phyloP scores from a whole-genome alignment of 306 rosid species.

The Prunus davidiana region DNA sequence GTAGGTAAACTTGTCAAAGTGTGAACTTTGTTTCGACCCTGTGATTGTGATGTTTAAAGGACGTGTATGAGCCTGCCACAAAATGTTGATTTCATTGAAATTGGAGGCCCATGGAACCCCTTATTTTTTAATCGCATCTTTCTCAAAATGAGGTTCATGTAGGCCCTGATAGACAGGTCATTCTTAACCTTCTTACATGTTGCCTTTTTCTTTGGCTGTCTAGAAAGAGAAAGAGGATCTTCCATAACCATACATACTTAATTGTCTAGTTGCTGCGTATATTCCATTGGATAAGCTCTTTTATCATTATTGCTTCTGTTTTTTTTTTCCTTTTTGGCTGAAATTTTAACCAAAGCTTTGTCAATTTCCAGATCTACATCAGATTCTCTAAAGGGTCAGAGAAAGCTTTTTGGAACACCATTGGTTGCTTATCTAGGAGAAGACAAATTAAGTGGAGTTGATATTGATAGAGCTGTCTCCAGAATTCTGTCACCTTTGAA shows the following conservation, averaged over 20 bases:
- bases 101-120: background rate
- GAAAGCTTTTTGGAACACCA: constrained; percentile 82
- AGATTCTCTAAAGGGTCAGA: constrained; percentile 61
- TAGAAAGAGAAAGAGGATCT: background rate
- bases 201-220: background rate
- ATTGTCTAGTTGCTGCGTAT: background rate
- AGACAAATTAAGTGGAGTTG: constrained; percentile 53
- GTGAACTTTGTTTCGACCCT: background rate
- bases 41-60: background rate
- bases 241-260: background rate
- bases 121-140: background rate
- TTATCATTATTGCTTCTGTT: background rate
- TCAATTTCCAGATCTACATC: constrained; percentile 39
- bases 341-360: constrained; percentile 3
- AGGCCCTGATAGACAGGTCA: background rate
- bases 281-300: background rate
- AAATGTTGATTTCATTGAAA: background rate
- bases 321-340: background rate
- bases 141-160: background rate
- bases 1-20: constrained; percentile 2
- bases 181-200: background rate
- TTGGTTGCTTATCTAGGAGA: constrained; percentile 73
- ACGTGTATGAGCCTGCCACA: background rate
- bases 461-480: constrained; percentile 50
- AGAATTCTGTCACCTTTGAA: constrained; percentile 69